A percentile compares a stretch with the other conserved stretches of the same genome.
Conservation (phyloP, 2,329 filamentous ascomycete genomes). For the Colletotrichum sp. region DNA sequence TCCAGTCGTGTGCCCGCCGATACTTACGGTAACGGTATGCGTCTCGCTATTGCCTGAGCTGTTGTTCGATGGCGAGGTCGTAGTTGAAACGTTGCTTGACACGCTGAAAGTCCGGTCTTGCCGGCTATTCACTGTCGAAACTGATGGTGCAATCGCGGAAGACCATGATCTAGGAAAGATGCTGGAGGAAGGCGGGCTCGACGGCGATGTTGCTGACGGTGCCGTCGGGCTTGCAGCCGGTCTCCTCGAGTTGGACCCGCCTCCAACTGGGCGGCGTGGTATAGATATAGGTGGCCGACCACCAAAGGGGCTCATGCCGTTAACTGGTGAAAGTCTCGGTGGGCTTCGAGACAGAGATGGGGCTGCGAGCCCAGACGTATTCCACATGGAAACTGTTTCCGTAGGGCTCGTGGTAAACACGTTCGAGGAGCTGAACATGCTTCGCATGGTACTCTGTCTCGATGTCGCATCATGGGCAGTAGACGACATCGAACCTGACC, state of each 20-base stretch:
- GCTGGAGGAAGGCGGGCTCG: neutral
- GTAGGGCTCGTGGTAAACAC: neutral
- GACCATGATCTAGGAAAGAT: neutral
- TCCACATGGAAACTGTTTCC: slow-evolving; percentile 7
- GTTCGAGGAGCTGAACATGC: neutral
- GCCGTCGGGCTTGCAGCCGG: neutral
- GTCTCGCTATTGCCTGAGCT: slow-evolving; percentile 20
- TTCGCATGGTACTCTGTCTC: slow-evolving; percentile 4
- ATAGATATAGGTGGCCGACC: slow-evolving; percentile 9
- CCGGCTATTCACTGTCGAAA: slow-evolving; percentile 16
- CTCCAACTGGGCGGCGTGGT: slow-evolving; percentile 11
- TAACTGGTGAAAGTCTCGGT: neutral
- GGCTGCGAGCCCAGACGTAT: neutral
- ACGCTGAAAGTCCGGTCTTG: slow-evolving; percentile 21
- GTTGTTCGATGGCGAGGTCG: slow-evolving; percentile 13
- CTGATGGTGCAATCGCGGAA: neutral
- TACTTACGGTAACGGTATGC: slow-evolving; percentile 18
- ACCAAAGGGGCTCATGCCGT: neutral
- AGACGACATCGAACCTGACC: neutral
- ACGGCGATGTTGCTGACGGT: neutral
- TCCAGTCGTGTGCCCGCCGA: slow-evolving; percentile 30
- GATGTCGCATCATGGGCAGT: neutral
- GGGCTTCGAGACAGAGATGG: slow-evolving; percentile 25
- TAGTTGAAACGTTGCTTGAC: slow-evolving; percentile 13
- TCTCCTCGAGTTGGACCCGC: neutral